These are phyloP conservation scores for Gastrodia elata DNA, from an alignment of 106 monocot species.

Conservation along the genomic window DNA sequence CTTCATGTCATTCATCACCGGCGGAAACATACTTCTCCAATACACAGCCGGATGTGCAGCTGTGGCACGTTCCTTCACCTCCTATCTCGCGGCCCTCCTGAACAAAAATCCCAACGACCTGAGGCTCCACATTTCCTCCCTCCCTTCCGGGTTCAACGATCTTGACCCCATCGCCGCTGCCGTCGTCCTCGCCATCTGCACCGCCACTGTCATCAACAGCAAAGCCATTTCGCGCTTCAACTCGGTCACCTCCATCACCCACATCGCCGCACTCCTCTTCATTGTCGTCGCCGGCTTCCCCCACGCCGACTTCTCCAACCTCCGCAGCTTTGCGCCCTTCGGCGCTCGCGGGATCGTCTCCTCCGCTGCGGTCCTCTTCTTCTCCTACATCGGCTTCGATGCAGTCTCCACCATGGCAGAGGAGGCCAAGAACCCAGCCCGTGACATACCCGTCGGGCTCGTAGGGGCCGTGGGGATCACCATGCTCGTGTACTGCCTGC, in stretches of 20 bases:
- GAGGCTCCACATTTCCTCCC: slow-evolving; percentile 52
- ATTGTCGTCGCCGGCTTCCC: slow-evolving; percentile 70
- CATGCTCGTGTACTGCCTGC: slow-evolving; percentile 9
- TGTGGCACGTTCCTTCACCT: slow-evolving; percentile 83
- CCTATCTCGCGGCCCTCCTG: slow-evolving; percentile 77
- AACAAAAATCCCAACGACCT: slow-evolving; percentile 70
- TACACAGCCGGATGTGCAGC: slow-evolving; percentile 85
- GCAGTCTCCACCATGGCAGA: slow-evolving; percentile 81
- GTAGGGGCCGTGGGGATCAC: slow-evolving; percentile 17
- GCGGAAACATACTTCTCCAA: slow-evolving; percentile 88
- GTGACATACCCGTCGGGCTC: slow-evolving; percentile 20
- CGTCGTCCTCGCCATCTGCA: slow-evolving; percentile 38
- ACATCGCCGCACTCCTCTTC: slow-evolving; percentile 57
- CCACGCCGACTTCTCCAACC: slow-evolving; percentile 38
- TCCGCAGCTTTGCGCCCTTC: slow-evolving; percentile 56
- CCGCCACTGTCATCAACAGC: slow-evolving; percentile 51
- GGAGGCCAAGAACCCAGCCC: slow-evolving; percentile 70
- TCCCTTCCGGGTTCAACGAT: slow-evolving; percentile 40
- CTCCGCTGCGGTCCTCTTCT: slow-evolving; percentile 74
- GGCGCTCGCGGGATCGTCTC: slow-evolving; percentile 58
- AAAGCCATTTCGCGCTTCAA: slow-evolving; percentile 86
- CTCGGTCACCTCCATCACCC: slow-evolving; percentile 65
- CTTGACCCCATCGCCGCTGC: slow-evolving; percentile 80
- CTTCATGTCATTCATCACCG: slow-evolving; percentile 85
- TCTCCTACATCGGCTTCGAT: slow-evolving; percentile 80